A percentile compares a stretch with the other conserved stretches of the same genome.
These are phyloP conservation scores for Talaromyces adpressus DNA, from an alignment of 495 filamentous ascomycete genomes.

Conservation along the genomic window DNA sequence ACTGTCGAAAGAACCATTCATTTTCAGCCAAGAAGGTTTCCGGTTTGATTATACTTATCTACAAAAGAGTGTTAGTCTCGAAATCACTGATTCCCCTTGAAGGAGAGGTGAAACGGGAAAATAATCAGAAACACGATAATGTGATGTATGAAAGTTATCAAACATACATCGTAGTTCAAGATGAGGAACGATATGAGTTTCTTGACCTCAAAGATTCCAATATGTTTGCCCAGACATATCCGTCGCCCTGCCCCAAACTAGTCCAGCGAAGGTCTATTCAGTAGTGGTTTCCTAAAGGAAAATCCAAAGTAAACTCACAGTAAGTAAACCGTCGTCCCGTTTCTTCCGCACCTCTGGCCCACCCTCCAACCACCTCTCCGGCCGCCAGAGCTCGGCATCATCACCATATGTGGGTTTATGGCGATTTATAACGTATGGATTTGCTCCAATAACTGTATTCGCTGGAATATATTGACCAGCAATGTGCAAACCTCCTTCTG, in stretches of 20 bases:
- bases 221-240: conserved; percentile 18
- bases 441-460: conserved; percentile 17
- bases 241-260: conserved; percentile 24
- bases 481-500: conserved; percentile 21
- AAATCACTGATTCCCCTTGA: too few species aligned
- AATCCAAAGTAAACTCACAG: conserved; percentile 13
- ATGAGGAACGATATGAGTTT: conserved; percentile 19
- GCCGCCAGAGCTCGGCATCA: conserved; percentile 19
- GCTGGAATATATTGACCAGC: conserved; percentile 13
- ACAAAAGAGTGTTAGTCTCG: too few species aligned
- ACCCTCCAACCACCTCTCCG: conserved; percentile 19
- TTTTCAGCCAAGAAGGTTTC: too few species aligned
- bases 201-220: conserved; percentile 19
- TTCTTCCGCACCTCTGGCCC: conserved; percentile 6
- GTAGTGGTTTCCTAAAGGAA: neutral
- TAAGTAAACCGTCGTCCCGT: conserved; percentile 13
- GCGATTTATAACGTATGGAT: conserved; percentile 14
- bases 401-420: conserved; percentile 16
- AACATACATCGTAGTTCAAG: conserved; percentile 12
- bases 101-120: too few species aligned
- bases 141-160: too few species aligned
- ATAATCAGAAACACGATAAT: too few species aligned
- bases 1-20: too few species aligned
- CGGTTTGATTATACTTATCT: too few species aligned
- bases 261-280: neutral